phyloP scores from a whole-genome alignment of 2,329 filamentous ascomycete genomes.

The Neonectria punicea region DNA sequence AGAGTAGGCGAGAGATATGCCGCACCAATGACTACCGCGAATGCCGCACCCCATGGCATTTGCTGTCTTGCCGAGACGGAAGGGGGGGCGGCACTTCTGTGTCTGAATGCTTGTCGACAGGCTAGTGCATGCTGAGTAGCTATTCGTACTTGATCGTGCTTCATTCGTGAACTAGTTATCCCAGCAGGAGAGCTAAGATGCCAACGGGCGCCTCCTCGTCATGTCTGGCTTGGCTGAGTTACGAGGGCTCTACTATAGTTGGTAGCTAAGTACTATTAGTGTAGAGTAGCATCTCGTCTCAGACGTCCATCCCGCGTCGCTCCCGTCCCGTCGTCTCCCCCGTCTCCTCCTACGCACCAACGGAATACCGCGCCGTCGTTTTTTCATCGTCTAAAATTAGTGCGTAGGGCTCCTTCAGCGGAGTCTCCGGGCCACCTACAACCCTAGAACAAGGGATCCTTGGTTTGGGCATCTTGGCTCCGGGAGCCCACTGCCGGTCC shows the following conservation, averaged over 20 bases:
- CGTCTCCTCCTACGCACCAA: neutral
- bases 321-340: too few species aligned
- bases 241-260: too few species aligned
- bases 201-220: neutral
- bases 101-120: neutral
- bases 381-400: neutral
- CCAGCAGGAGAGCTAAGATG: neutral
- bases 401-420: too few species aligned
- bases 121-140: too few species aligned
- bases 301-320: neutral
- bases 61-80: neutral
- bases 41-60: neutral
- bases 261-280: neutral
- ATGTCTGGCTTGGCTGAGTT: neutral
- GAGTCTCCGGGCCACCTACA: neutral
- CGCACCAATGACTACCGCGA: slow-evolving; percentile 6
- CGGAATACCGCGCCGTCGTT: neutral
- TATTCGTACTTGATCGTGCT: too few species aligned
- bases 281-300: neutral
- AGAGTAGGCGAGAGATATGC: neutral
- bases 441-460: neutral
- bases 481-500: too few species aligned
- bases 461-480: neutral
- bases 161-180: too few species aligned
- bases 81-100: neutral